phyloP scores from a whole-genome alignment of 208 protist genomes.

The Trichomonas tenax region DNA sequence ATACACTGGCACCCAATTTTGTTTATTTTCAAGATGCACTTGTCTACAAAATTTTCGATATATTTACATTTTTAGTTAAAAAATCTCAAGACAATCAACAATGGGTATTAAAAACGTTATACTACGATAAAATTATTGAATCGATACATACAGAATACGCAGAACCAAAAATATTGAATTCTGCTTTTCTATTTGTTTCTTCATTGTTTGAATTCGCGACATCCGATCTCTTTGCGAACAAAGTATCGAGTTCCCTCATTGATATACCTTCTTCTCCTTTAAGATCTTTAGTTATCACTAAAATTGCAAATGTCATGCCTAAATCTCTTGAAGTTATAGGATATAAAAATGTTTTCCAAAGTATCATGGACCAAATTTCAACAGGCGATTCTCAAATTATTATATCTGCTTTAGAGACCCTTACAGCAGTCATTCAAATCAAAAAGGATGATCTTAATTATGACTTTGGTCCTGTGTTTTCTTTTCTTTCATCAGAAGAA shows the following conservation, averaged over 20 bases:
- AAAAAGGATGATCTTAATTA: background rate
- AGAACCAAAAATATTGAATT: background rate
- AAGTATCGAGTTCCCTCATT: background rate
- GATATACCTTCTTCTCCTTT: background rate
- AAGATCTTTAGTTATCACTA: background rate
- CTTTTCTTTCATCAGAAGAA: background rate
- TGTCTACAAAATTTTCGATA: background rate
- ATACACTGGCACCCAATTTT: background rate
- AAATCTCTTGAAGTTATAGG: background rate
- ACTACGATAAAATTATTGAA: background rate
- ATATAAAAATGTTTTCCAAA: background rate
- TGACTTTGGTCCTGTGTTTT: background rate
- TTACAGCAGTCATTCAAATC: background rate
- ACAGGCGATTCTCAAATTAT: background rate
- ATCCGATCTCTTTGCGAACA: background rate
- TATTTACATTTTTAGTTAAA: background rate
- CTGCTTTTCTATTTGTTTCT: background rate
- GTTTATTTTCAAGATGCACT: background rate
- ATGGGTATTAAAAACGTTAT: background rate
- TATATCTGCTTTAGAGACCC: background rate
- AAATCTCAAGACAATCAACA: background rate
- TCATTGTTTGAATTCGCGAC: background rate
- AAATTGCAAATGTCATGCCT: background rate
- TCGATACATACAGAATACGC: background rate
- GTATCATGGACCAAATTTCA: background rate